Percentiles rank a stretch among this genome's conserved stretches.
Evolutionary conservation across 768 basidiomycete species (phyloP).

Genomic region (Calocybe cyanea): DNA sequence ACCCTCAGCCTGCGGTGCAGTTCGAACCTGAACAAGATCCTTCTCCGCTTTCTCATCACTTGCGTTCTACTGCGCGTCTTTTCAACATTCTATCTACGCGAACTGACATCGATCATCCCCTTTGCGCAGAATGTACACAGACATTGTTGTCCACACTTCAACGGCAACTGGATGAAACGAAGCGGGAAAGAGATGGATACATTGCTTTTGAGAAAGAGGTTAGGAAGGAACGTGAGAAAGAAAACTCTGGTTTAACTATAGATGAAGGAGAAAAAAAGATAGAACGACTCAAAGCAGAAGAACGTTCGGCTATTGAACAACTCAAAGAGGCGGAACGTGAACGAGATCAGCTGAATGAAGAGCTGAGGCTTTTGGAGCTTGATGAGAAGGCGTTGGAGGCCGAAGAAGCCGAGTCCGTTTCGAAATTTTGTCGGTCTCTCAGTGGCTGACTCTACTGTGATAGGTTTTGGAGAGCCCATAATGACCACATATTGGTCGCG

Average conservation of each 20-base stretch:
- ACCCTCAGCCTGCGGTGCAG: constrained; percentile 25
- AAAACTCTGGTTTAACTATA: constrained; percentile 53
- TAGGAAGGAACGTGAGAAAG: constrained; percentile 74
- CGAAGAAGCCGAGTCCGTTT: constrained; percentile 79
- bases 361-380: constrained; percentile 62
- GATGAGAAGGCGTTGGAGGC: constrained; percentile 77
- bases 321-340: constrained; percentile 75
- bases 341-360: constrained; percentile 68
- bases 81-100: constrained; percentile 75
- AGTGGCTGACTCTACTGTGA: constrained; percentile 10
- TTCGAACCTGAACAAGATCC: constrained; percentile 56
- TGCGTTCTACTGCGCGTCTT: constrained; percentile 70
- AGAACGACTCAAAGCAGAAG: constrained; percentile 65
- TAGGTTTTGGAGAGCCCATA: constrained; percentile 83
- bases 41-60: constrained; percentile 72
- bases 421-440: neutral
- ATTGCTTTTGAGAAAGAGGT: constrained; percentile 90
- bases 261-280: constrained; percentile 74
- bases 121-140: constrained; percentile 93
- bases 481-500: constrained; percentile 60
- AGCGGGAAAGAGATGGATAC: constrained; percentile 89
- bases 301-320: constrained; percentile 67
- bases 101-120: constrained; percentile 85
- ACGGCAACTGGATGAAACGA: constrained; percentile 83
- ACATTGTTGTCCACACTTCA: constrained; percentile 72